These are phyloP conservation scores for Daldinia concentrica DNA, from an alignment of 495 filamentous ascomycete genomes.

Conservation along the genomic window DNA sequence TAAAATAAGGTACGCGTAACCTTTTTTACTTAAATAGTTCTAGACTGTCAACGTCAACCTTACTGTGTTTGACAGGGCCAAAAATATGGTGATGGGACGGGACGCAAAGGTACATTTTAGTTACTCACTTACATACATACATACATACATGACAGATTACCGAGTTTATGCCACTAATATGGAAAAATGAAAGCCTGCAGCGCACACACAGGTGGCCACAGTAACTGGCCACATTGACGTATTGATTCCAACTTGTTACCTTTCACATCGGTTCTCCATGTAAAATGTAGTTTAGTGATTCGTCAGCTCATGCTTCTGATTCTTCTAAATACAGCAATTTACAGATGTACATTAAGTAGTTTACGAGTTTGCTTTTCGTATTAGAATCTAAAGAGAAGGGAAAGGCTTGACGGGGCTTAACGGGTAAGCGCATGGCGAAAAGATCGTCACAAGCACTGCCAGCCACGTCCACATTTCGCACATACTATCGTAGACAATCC, in stretches of 20 bases:
- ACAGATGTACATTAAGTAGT: constrained; percentile 1
- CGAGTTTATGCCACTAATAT: constrained; percentile 18
- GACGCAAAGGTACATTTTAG: constrained; percentile 13
- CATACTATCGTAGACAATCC: constrained; percentile 29
- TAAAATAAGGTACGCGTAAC: constrained; percentile 33
- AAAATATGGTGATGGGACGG: constrained; percentile 27
- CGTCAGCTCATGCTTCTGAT: constrained; percentile 28
- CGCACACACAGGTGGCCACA: constrained; percentile 11
- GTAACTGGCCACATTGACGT: constrained; percentile 26
- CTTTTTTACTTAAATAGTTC: constrained; percentile 29
- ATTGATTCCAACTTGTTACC: constrained; percentile 27
- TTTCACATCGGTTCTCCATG: constrained; percentile 6
- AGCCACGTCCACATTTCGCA: constrained; percentile 33
- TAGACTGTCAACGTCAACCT: constrained; percentile 23
- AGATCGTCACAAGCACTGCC: constrained; percentile 38
- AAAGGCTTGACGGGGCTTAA: constrained; percentile 3
- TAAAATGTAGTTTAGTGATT: constrained; percentile 18
- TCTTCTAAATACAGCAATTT: background rate
- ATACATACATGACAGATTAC: background rate
- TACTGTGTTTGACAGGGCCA: constrained; percentile 10
- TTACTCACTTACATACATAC: background rate
- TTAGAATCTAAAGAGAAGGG: constrained; percentile 30
- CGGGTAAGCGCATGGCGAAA: constrained; percentile 34
- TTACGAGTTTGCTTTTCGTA: constrained; percentile 30
- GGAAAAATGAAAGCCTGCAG: constrained; percentile 16